phyloP scores from a whole-genome alignment of 2,329 filamentous ascomycete species.

The Chrysoporthe deuterocubensis region DNA sequence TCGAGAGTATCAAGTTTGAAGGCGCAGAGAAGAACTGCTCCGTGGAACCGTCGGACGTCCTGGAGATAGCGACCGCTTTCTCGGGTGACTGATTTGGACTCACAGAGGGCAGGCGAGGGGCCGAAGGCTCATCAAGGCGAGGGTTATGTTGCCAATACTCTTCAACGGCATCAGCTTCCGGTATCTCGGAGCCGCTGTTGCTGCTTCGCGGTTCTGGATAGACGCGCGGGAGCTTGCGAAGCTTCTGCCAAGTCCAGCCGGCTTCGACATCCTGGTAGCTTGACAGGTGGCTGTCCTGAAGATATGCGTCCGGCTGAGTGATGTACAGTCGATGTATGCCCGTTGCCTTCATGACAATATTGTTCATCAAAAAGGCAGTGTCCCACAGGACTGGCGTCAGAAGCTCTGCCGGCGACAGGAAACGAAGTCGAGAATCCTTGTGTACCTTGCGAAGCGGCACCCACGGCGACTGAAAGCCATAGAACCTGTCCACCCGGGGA shows the following conservation, averaged over 20 bases:
- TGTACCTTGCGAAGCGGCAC: slow-evolving; percentile 78
- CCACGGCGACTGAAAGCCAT: slow-evolving; percentile 70
- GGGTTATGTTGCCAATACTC: slow-evolving; percentile 71
- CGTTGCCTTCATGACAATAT: slow-evolving; percentile 73
- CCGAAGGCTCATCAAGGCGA: slow-evolving; percentile 62
- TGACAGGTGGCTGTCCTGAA: slow-evolving; percentile 56
- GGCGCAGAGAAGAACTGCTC: slow-evolving; percentile 43
- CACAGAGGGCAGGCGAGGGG: slow-evolving; percentile 46
- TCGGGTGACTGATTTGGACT: slow-evolving; percentile 44
- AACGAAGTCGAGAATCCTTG: slow-evolving; percentile 73
- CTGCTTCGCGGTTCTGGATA: slow-evolving; percentile 51
- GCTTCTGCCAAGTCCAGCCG: slow-evolving; percentile 72
- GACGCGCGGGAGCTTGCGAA: slow-evolving; percentile 65
- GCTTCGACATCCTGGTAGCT: slow-evolving; percentile 51
- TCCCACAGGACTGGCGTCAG: slow-evolving; percentile 74
- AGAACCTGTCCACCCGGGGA: slow-evolving; percentile 48
- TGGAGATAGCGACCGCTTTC: slow-evolving; percentile 32
- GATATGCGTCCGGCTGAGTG: slow-evolving; percentile 75
- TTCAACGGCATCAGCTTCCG: slow-evolving; percentile 66
- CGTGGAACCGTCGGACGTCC: slow-evolving; percentile 48
- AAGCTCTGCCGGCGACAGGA: slow-evolving; percentile 73
- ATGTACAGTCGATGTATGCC: slow-evolving; percentile 71
- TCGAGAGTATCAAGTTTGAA: slow-evolving; percentile 34
- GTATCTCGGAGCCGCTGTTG: slow-evolving; percentile 48
- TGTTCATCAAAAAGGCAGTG: slow-evolving; percentile 69